These are phyloP conservation scores for Talaromyces sp. DNA, from an alignment of 2,329 filamentous ascomycete genomes.

Conservation along the genomic window DNA sequence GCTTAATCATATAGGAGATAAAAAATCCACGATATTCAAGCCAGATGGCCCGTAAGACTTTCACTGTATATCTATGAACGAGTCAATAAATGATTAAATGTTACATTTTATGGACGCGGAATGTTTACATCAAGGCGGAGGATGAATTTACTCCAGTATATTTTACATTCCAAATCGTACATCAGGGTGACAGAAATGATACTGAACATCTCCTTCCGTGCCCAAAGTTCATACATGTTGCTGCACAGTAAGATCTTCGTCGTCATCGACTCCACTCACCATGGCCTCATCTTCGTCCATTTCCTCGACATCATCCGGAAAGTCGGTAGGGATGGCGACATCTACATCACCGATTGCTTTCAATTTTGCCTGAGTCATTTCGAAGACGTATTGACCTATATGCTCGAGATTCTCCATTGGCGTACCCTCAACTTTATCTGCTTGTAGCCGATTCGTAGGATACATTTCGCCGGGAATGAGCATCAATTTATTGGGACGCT, in stretches of 20 bases:
- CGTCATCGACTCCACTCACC: constrained; percentile 33
- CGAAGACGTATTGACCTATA: constrained; percentile 89
- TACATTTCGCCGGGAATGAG: constrained; percentile 85
- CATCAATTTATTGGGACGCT: constrained; percentile 74
- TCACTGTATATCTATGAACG: constrained; percentile 2
- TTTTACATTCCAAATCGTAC: background rate
- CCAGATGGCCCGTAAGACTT: background rate
- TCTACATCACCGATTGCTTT: constrained; percentile 31
- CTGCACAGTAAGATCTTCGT: constrained; percentile 25
- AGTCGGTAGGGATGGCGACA: background rate
- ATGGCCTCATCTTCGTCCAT: constrained; percentile 37
- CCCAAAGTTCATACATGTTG: constrained; percentile 9
- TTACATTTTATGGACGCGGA: background rate
- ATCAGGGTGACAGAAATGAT: background rate
- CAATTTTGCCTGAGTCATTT: constrained; percentile 80
- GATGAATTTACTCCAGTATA: no score
- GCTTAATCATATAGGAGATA: background rate
- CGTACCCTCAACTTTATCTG: constrained; percentile 52
- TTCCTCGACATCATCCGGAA: constrained; percentile 30
- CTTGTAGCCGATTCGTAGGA: constrained; percentile 59
- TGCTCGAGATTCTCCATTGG: constrained; percentile 91
- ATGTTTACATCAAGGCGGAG: background rate
- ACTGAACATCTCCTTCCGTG: background rate
- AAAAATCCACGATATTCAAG: background rate
- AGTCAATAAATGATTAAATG: background rate